Conservation (phyloP, 192 early-diverging fungal species). For the Podila verticillata region DNA sequence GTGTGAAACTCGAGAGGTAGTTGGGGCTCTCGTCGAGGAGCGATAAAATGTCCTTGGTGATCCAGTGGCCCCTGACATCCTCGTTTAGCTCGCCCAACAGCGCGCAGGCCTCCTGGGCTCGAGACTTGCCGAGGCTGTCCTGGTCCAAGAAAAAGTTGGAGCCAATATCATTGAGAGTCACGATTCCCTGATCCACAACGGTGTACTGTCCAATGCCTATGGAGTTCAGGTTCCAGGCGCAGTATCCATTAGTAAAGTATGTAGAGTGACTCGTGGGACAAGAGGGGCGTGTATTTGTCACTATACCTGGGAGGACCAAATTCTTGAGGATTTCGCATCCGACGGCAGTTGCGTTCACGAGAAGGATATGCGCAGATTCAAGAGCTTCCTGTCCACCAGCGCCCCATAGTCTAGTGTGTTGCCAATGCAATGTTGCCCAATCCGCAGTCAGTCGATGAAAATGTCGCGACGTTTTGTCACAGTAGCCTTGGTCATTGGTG, state of each 20-base stretch:
- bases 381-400: slow-evolving; percentile 89
- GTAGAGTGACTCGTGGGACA: background rate
- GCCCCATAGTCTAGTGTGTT: slow-evolving; percentile 85
- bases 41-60: slow-evolving; percentile 62
- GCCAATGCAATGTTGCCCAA: background rate
- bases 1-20: slow-evolving; percentile 74
- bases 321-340: slow-evolving; percentile 96
- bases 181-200: slow-evolving; percentile 78
- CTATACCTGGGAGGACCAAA: slow-evolving; percentile 90
- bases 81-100: slow-evolving; percentile 89
- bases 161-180: slow-evolving; percentile 76
- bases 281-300: background rate
- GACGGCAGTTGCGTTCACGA: slow-evolving; percentile 84
- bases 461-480: background rate
- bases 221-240: background rate
- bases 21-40: slow-evolving; percentile 41
- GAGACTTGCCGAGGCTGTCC: slow-evolving; percentile 68
- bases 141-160: slow-evolving; percentile 94
- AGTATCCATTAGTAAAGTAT: background rate
- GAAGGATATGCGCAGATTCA: slow-evolving; percentile 83
- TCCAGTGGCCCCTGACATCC: slow-evolving; percentile 73
- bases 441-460: slow-evolving; percentile 21
- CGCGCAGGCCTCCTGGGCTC: slow-evolving; percentile 69
- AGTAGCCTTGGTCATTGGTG: background rate
- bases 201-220: slow-evolving; percentile 91